Conservation (phyloP, 2,329 filamentous ascomycete species). For the Eutypa lata region DNA sequence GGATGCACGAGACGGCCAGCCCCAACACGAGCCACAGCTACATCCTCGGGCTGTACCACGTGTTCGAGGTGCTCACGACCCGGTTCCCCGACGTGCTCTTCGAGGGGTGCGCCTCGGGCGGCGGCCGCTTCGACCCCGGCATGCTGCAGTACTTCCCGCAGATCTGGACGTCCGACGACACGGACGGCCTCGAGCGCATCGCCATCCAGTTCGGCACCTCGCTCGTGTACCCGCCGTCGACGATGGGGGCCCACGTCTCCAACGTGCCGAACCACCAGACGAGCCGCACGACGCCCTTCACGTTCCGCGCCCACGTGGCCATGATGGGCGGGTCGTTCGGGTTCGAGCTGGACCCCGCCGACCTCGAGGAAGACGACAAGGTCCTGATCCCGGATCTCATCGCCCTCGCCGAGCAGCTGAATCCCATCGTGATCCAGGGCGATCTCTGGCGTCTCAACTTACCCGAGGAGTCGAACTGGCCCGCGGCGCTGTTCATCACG, state of each 20-base stretch:
- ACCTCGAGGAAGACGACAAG: constrained; percentile 49
- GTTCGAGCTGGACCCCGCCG: constrained; percentile 57
- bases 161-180: constrained; percentile 64
- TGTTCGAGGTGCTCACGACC: constrained; percentile 57
- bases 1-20: constrained; percentile 56
- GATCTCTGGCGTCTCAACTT: constrained; percentile 58
- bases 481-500: constrained; percentile 57
- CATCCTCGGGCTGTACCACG: constrained; percentile 61
- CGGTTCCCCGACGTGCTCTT: constrained; percentile 60
- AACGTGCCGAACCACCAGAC: constrained; percentile 58
- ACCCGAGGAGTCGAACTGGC: constrained; percentile 59
- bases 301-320: constrained; percentile 62
- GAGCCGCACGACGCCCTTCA: constrained; percentile 50
- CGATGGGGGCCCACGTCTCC: constrained; percentile 65
- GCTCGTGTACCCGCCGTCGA: constrained; percentile 57
- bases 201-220: constrained; percentile 63
- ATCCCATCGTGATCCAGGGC: constrained; percentile 56
- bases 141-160: constrained; percentile 64
- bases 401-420: constrained; percentile 51
- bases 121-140: constrained; percentile 62
- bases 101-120: constrained; percentile 65
- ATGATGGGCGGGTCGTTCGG: constrained; percentile 69
- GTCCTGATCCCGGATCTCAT: constrained; percentile 53
- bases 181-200: constrained; percentile 59
- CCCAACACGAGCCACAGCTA: constrained; percentile 56